Percentiles rank a stretch among this genome's conserved stretches.
Conservation (phyloP, 495 filamentous ascomycete genomes). For the Trichodelitschia bisporula region DNA sequence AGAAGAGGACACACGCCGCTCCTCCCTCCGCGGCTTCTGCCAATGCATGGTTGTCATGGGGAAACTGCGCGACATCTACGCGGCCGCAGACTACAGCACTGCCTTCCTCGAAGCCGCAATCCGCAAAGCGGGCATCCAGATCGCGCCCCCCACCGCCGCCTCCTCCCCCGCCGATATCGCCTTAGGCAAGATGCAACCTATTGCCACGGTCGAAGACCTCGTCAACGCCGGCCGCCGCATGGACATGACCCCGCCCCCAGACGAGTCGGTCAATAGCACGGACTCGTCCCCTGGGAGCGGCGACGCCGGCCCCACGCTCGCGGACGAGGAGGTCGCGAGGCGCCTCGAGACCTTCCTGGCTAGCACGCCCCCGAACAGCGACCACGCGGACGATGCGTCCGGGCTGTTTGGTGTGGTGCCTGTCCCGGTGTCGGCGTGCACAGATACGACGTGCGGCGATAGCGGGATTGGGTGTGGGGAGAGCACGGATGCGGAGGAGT, state of each 20-base stretch:
- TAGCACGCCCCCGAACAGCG: constrained; percentile 15
- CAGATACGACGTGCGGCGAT: background rate
- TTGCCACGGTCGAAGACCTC: constrained; percentile 11
- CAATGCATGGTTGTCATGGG: constrained; percentile 71
- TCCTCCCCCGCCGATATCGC: constrained; percentile 1
- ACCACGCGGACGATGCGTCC: too few relatives aligned
- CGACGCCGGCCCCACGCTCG: constrained; percentile 2
- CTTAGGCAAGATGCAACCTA: background rate
- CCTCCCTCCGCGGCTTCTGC: constrained; percentile 51
- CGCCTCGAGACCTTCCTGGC: constrained; percentile 17
- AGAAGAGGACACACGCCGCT: constrained; percentile 36
- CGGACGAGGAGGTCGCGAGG: constrained; percentile 15
- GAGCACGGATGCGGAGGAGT: background rate
- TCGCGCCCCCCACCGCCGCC: constrained; percentile 1
- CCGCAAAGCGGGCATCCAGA: constrained; percentile 44
- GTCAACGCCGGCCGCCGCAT: constrained; percentile 15
- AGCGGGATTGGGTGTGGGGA: background rate
- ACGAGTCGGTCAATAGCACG: constrained; percentile 3
- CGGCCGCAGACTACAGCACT: constrained; percentile 65
- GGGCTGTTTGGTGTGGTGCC: too few relatives aligned
- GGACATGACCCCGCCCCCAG: constrained; percentile 17
- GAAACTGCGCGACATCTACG: constrained; percentile 57
- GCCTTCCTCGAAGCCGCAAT: constrained; percentile 70
- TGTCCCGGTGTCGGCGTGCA: background rate
- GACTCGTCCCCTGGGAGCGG: background rate